Conservation (phyloP, 1,284 basidiomycete species). For the Baeospora myosura region DNA sequence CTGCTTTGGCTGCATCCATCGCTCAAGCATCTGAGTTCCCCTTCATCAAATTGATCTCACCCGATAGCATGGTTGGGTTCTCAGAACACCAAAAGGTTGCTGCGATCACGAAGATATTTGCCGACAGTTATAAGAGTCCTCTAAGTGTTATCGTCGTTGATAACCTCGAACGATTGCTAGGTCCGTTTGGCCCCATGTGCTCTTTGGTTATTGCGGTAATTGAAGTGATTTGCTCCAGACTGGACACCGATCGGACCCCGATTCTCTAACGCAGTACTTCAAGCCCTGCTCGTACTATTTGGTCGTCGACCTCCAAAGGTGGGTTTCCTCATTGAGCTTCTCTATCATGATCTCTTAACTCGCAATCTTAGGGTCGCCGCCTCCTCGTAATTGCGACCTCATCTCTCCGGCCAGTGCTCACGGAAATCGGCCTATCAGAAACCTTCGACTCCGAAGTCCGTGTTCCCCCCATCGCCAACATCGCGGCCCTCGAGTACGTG, state of each 20-base stretch:
- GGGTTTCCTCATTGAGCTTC: constrained; percentile 12
- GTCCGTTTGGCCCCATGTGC: constrained; percentile 33
- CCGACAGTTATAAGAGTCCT: constrained; percentile 96
- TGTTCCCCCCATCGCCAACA: constrained; percentile 75
- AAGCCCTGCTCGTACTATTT: constrained; percentile 86
- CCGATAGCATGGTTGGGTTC: constrained; percentile 96
- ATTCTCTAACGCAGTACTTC: constrained; percentile 92
- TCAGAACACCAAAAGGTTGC: constrained; percentile 87
- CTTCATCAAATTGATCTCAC: constrained; percentile 96
- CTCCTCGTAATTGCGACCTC: constrained; percentile 91
- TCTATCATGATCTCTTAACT: constrained; percentile 1
- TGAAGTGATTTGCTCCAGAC: constrained; percentile 38
- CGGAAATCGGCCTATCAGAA: constrained; percentile 85
- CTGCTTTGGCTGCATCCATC: constrained; percentile 91
- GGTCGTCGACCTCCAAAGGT: constrained; percentile 91
- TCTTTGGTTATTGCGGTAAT: background rate
- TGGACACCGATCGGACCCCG: constrained; percentile 98
- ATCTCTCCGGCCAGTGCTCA: constrained; percentile 80
- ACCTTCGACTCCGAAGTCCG: constrained; percentile 86
- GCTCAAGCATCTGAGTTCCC: constrained; percentile 91
- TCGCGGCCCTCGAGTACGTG: constrained; percentile 71
- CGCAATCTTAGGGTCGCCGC: constrained; percentile 64
- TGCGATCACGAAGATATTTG: constrained; percentile 90
- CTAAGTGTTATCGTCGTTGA: constrained; percentile 97
- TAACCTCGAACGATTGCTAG: constrained; percentile 82